Base-by-base conservation (phyloP, 2,329 filamentous ascomycete genomes). In the Monilinia fructicola region DNA sequence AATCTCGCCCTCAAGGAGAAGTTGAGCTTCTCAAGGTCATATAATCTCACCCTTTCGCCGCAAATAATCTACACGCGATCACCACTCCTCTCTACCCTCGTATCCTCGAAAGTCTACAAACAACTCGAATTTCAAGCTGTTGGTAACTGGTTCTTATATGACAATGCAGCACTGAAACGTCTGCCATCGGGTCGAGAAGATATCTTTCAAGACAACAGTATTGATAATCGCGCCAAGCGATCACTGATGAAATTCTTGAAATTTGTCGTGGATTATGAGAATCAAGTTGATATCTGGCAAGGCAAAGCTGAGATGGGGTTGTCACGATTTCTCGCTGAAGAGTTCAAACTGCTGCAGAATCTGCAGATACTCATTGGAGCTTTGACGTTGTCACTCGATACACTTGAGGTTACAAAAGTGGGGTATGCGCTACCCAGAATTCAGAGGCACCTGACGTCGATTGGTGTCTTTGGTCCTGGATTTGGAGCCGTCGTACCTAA, bases 61-160 rank as follows among this genome's bases (percentile, higher is more conserved):
- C 91, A 96, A 74, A 82, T 97, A 69, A 88, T 98, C 64, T 95
- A 97, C 78, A 86, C 91, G 12, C 89, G 89, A 64, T 96, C 93
- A 2, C 83, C 86, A 71, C 83, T 98, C 44, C 81, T 98, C 6
- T 85, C 87, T 11, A 85, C 88, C 73, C 85, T 98, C 21, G 91
- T 98, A n/a, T 92, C 93, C 2, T 97, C 94, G 9, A 90, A 89
- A 72, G 90, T 93, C 16, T 94, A 94, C 75, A 87, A 89, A 28
- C 93, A 97, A 79, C 85, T 99, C 56, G 94, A 98, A 76, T 98
- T 98, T 73, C 86, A 95, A 69, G 92, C 94, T 38, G 91, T 98
- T 35, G 94, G 94, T 35, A 94, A 91, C 66, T 98, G 94, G 86
- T 97, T 90, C 84, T 87, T 97, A 65, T 89, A 88, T 75, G 52